These are phyloP conservation scores for Geosmithia putterillii DNA, from an alignment of 2,329 filamentous ascomycete genomes.

Conservation along the genomic window DNA sequence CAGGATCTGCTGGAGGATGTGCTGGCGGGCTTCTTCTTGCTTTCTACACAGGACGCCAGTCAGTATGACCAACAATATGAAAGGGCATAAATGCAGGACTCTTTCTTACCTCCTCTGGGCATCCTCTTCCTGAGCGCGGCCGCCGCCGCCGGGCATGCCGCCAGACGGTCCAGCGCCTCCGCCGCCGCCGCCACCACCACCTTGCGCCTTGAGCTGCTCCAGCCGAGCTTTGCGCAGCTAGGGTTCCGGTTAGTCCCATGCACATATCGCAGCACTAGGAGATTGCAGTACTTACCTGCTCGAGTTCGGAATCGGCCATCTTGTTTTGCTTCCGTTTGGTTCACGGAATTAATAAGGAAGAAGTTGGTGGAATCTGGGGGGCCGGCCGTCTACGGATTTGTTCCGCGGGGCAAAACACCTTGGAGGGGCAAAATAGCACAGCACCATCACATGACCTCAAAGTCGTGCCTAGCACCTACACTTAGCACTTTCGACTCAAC, in stretches of 20 bases:
- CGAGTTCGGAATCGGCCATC: conserved; percentile 32
- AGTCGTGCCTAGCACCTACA: no score
- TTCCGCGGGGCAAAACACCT: not conserved
- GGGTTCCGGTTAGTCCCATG: not conserved
- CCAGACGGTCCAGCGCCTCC: conserved; percentile 14
- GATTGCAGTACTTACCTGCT: conserved; percentile 16
- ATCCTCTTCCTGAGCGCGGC: not conserved
- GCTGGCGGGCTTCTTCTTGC: conserved; percentile 57
- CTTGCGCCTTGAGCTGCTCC: conserved; percentile 77
- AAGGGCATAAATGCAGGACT: not conserved
- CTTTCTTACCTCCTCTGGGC: not conserved
- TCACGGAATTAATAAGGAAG: not conserved
- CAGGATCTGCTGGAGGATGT: conserved; percentile 84
- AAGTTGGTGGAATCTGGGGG: not conserved
- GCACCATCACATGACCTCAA: not conserved
- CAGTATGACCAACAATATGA: no score
- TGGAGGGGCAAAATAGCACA: not conserved
- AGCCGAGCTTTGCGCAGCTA: conserved; percentile 87
- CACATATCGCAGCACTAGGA: not conserved
- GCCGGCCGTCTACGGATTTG: not conserved
- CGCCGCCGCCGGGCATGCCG: not conserved
- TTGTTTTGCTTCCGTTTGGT: not conserved
- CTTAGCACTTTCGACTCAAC: no score
- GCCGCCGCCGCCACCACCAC: conserved; percentile 35
- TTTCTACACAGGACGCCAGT: no score